Evolutionary conservation across 1,284 basidiomycete genomes (phyloP).

Genomic region (Neonothopanus nambi): DNA sequence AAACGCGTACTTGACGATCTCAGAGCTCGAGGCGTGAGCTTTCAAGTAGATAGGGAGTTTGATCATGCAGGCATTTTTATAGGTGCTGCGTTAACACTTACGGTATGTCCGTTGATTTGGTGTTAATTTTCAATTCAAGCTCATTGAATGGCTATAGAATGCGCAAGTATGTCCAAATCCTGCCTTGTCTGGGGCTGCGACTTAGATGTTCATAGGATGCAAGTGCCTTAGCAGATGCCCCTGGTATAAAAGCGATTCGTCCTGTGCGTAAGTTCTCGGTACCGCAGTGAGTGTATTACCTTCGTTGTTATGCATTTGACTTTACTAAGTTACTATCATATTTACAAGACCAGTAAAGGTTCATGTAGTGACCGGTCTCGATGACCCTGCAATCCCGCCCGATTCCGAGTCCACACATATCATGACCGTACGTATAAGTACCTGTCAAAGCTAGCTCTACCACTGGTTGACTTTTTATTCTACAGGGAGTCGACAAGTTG

Average conservation of each 20-base stretch:
- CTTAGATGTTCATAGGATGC: conserved; percentile 30
- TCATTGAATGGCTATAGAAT: conserved; percentile 17
- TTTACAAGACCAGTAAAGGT: conserved; percentile 27
- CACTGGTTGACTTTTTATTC: background rate
- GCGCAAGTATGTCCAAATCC: conserved; percentile 19
- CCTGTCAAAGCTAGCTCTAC: background rate
- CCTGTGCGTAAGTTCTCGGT: conserved; percentile 34
- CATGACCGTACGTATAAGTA: conserved; percentile 33
- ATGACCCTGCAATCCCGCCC: conserved; percentile 30
- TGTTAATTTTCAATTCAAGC: background rate
- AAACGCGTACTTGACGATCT: conserved; percentile 4
- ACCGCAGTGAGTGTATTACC: conserved; percentile 29
- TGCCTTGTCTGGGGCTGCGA: background rate
- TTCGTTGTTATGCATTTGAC: background rate
- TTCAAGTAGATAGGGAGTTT: conserved; percentile 41
- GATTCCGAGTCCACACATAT: conserved; percentile 40
- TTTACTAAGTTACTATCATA: background rate
- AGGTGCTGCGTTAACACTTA: conserved; percentile 39
- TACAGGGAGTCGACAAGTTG: conserved; percentile 45
- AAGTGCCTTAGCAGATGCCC: conserved; percentile 27
- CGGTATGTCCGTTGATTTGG: conserved; percentile 21
- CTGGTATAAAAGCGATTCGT: conserved; percentile 41
- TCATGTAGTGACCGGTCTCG: conserved; percentile 34
- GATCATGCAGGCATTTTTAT: conserved; percentile 39
- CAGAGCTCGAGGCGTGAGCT: conserved; percentile 23